Conservation (phyloP, 2,329 filamentous ascomycete genomes). For the Curvularia sp. region DNA sequence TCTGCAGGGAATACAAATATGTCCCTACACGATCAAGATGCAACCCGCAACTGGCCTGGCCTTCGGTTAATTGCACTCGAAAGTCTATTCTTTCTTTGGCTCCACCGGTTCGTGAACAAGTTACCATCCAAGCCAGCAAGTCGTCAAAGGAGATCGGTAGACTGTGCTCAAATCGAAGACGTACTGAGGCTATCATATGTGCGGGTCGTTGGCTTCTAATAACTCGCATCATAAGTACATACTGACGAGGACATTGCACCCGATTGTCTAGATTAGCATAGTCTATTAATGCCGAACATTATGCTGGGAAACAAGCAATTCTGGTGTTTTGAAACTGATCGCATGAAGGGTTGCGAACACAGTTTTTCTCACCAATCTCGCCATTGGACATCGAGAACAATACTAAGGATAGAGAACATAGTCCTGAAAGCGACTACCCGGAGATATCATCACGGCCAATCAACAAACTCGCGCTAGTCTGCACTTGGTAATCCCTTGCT, state of each 20-base stretch:
- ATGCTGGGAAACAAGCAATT: background rate
- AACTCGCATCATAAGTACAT: background rate
- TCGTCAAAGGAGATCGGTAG: background rate
- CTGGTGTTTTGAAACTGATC: background rate
- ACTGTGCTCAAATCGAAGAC: background rate
- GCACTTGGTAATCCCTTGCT: constrained; percentile 22
- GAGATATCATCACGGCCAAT: constrained; percentile 4
- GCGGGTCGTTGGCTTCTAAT: background rate
- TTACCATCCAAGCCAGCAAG: background rate
- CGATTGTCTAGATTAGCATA: background rate
- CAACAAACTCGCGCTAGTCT: constrained; percentile 23
- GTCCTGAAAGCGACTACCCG: constrained; percentile 17
- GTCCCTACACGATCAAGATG: constrained; percentile 13
- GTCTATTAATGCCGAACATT: background rate
- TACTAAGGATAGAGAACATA: constrained; percentile 43
- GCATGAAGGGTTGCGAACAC: background rate
- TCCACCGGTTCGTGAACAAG: constrained; percentile 4
- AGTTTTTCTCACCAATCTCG: background rate
- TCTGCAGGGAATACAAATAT: background rate
- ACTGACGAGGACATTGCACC: background rate
- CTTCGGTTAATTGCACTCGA: constrained; percentile 3
- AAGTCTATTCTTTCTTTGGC: constrained; percentile 12
- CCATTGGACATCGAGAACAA: constrained; percentile 42
- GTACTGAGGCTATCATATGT: background rate
- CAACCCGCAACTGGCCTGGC: constrained; percentile 10